phyloP scores from a whole-genome alignment of 2,329 filamentous ascomycete genomes.

The Arthrobotrys musiformis region DNA sequence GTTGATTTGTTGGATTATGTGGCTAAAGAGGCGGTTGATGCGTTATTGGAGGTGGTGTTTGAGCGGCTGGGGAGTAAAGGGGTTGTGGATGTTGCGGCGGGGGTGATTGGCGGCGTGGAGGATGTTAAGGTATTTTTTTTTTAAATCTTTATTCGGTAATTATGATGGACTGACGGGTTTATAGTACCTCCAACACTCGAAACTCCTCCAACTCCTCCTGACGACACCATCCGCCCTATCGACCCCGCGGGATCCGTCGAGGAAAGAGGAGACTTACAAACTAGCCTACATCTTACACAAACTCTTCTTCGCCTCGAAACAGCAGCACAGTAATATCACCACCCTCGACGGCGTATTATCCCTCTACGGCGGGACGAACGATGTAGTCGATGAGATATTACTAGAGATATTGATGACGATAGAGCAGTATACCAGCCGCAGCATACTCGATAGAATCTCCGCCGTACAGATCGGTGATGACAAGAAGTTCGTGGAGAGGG shows the following conservation, averaged over 20 bases:
- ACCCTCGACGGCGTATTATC: conserved; percentile 58
- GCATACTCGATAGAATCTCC: conserved; percentile 29
- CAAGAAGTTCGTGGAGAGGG: conserved; percentile 52
- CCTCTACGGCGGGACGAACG: conserved; percentile 57
- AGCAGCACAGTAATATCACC: conserved; percentile 56
- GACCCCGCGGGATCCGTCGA: neutral
- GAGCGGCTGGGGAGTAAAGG: conserved; percentile 33
- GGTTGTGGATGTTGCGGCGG: conserved; percentile 55
- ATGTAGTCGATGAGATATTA: conserved; percentile 56
- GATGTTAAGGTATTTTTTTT: conserved; percentile 46
- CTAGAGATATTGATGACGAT: conserved; percentile 57
- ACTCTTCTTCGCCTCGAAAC: conserved; percentile 56
- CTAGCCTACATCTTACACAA: conserved; percentile 56
- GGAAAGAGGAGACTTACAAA: conserved; percentile 35
- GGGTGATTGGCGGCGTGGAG: conserved; percentile 12
- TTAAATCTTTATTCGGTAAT: neutral
- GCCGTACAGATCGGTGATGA: neutral
- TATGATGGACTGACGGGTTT: neutral
- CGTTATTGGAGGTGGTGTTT: conserved; percentile 42
- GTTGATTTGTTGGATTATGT: conserved; percentile 30
- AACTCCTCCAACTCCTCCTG: conserved; percentile 57
- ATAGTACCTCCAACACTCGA: conserved; percentile 57
- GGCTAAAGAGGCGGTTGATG: conserved; percentile 43
- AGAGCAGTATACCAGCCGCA: conserved; percentile 56
- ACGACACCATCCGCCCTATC: conserved; percentile 15